Base-by-base conservation (phyloP, 1,139 yeast genomes). In the Suhomyces chickasaworum region DNA sequence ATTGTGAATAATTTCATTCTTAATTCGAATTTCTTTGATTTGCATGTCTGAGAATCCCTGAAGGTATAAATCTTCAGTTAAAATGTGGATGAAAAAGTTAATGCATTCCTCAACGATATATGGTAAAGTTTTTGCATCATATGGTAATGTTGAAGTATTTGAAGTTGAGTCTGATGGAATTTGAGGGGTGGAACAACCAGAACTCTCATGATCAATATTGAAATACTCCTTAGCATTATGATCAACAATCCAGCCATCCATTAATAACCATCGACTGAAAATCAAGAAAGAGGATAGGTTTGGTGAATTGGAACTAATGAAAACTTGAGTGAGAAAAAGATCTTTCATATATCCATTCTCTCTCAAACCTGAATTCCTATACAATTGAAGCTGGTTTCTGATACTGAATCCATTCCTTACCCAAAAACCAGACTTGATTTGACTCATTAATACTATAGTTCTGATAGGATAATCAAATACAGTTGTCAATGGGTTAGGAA, bases 301-400 rank as follows among this genome's bases (percentile, higher is more conserved):
- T 0, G 93, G 86, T 22, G 80, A 71, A 25, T 77, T 68, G n/a
- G 77, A 66, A 8, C 81, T 80, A 53, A 86, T 71, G 52, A 84
- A 82, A 0, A 83, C 68, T 61, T 93, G 98, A 0, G 81, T 73
- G 63, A 88, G 70, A 58, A 79, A 87, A 29, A 91, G 64, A 57
- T 91, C 97, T 53, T 95, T 77, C 58, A 83, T 73, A 60, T 78
- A 89, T 0, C 97, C 95, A 52, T 82, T 80, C 53, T 93, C 98
- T 45, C 98, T 73, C 41, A 91, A 75, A 7, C 90, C 88, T n/a
- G 90, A 80, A 50, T 81, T 86, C 36, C 88, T 79, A 62, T 93
- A 93, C 52, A 90, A 82, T 54, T 84, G 86, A 54, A 87, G 75
- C 59, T 93, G 98, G 29, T 84, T 83, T 42, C 87, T 76, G 10